These are phyloP conservation scores for Boletus eberwhitei DNA, from an alignment of 768 basidiomycete genomes.

Conservation along the genomic window DNA sequence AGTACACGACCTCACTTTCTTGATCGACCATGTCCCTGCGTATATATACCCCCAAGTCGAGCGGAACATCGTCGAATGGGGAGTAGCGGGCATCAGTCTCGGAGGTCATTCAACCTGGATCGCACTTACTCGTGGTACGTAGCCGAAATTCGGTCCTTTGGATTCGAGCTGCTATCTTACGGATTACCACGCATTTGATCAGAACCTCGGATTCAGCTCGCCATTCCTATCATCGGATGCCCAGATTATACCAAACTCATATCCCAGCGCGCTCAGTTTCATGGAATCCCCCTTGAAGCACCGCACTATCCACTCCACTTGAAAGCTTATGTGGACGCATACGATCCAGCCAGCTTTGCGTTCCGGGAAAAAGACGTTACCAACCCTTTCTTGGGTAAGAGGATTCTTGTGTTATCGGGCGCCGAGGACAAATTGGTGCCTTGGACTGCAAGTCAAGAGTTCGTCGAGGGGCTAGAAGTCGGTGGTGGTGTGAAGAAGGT, in stretches of 20 bases:
- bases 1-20: slow-evolving; percentile 69
- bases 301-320: slow-evolving; percentile 59
- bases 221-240: slow-evolving; percentile 62
- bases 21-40: slow-evolving; percentile 76
- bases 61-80: slow-evolving; percentile 61
- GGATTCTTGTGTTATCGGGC: slow-evolving; percentile 70
- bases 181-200: background rate
- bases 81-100: slow-evolving; percentile 71
- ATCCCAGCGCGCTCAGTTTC: slow-evolving; percentile 47
- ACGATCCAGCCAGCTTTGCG: slow-evolving; percentile 45
- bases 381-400: slow-evolving; percentile 70
- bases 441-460: slow-evolving; percentile 51
- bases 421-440: slow-evolving; percentile 65
- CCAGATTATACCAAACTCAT: slow-evolving; percentile 65
- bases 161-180: background rate
- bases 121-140: slow-evolving; percentile 46
- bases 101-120: slow-evolving; percentile 88
- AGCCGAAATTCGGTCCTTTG: background rate
- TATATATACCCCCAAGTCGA: slow-evolving; percentile 71
- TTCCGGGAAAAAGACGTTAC: slow-evolving; percentile 35
- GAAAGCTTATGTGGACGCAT: slow-evolving; percentile 40
- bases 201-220: slow-evolving; percentile 47
- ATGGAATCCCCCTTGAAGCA: slow-evolving; percentile 41
- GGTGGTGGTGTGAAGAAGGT: slow-evolving; percentile 58
- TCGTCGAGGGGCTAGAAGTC: slow-evolving; percentile 54